Evolutionary conservation across 1,284 basidiomycete genomes (phyloP).

Genomic region (Tilletiopsis washingtonensis): DNA sequence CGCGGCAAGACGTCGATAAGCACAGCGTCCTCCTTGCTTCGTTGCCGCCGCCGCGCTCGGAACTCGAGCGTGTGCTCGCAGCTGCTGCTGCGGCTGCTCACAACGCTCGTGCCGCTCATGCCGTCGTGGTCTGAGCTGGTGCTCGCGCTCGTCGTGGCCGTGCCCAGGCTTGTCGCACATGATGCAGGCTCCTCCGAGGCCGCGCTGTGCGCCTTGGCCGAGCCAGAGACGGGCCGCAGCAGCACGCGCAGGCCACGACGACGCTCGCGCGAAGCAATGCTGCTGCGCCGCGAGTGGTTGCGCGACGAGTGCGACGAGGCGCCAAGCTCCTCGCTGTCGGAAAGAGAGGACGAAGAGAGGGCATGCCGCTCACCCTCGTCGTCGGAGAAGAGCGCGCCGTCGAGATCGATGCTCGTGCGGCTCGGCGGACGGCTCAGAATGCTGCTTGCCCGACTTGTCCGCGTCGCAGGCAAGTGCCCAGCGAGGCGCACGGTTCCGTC

Average conservation of each 20-base stretch:
- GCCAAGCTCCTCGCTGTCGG: not conserved
- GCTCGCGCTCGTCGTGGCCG: not conserved
- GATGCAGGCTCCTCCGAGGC: not conserved
- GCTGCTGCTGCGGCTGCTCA: not conserved
- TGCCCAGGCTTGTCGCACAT: not conserved
- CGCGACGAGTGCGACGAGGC: not conserved
- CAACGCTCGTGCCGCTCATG: not conserved
- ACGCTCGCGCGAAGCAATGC: not conserved
- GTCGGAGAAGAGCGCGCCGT: conserved; percentile 1
- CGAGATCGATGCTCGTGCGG: not conserved
- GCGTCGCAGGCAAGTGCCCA: too few relatives aligned
- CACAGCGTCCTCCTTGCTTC: not conserved
- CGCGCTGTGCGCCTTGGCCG: not conserved
- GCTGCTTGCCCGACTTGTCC: not conserved
- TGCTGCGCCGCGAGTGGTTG: not conserved
- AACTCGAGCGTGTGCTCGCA: not conserved
- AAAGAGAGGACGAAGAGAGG: not conserved
- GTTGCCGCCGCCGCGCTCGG: not conserved
- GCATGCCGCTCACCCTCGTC: not conserved
- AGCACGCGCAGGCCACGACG: conserved; percentile 3
- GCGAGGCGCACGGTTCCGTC: too few relatives aligned
- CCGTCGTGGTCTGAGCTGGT: not conserved
- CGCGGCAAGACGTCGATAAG: not conserved
- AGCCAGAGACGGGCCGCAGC: not conserved
- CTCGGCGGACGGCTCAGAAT: not conserved